Evolutionary conservation across 441 rosid species (phyloP).

Genomic region (Populus tomentosa): DNA sequence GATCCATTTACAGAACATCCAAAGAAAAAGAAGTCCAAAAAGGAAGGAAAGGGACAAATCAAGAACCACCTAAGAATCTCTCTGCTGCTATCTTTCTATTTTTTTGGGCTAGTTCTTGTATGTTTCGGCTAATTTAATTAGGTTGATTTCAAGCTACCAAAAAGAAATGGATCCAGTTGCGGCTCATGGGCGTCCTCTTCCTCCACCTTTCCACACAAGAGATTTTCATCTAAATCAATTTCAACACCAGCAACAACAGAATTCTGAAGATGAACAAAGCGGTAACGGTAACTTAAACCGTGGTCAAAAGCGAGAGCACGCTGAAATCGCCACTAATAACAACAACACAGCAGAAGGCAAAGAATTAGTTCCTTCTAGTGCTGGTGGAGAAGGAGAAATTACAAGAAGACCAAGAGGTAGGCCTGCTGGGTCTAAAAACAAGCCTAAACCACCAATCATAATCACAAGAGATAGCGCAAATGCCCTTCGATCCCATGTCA

Average conservation of each 20-base stretch:
- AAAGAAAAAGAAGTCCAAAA: slow-evolving; percentile 5
- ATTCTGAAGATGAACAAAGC: slow-evolving; percentile 45
- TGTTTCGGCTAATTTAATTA: slow-evolving; percentile 13
- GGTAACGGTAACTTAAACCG: slow-evolving; percentile 29
- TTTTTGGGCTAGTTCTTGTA: neutral
- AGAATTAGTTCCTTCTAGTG: slow-evolving; percentile 13
- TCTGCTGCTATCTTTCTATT: neutral
- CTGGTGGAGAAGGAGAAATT: slow-evolving; percentile 42
- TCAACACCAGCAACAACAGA: slow-evolving; percentile 36
- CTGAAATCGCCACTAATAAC: slow-evolving; percentile 33
- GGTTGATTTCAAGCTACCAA: slow-evolving; percentile 12
- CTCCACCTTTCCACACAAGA: slow-evolving; percentile 65
- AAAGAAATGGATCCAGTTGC: slow-evolving; percentile 62
- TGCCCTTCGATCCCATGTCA: too few species aligned
- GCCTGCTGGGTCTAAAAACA: too few species aligned
- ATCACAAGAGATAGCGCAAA: too few species aligned
- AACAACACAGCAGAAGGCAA: slow-evolving; percentile 27
- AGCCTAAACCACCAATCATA: too few species aligned
- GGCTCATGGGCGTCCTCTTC: slow-evolving; percentile 63
- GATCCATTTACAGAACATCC: neutral
- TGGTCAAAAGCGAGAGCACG: slow-evolving; percentile 59
- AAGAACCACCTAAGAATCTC: slow-evolving; percentile 5
- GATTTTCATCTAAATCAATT: slow-evolving; percentile 73
- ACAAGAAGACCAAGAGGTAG: slow-evolving; percentile 67
- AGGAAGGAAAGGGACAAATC: neutral